Conservation (phyloP, 208 protist genomes). For the Kentomonas sorsogonicus region DNA sequence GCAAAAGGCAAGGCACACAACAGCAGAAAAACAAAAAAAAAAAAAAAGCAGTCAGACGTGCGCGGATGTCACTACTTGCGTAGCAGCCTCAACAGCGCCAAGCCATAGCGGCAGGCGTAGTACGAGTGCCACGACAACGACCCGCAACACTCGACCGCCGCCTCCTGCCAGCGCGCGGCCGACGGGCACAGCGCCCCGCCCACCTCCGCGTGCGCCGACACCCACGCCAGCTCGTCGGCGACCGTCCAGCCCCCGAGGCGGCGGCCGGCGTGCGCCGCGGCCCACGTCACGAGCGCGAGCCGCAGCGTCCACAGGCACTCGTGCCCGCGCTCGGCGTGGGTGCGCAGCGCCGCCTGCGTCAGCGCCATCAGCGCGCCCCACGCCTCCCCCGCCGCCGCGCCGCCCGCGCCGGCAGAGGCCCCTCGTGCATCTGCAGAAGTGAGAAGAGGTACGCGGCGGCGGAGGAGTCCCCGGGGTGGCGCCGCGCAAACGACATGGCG, state of each 20-base stretch:
- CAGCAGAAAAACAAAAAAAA: constrained; percentile 2
- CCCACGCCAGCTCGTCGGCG: constrained; percentile 54
- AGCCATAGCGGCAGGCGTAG: constrained; percentile 57
- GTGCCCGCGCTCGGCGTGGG: constrained; percentile 67
- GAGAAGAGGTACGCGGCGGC: constrained; percentile 53
- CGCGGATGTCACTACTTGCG: neutral
- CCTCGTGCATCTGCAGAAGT: constrained; percentile 23
- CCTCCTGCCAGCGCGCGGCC: constrained; percentile 19
- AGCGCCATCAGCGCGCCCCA: constrained; percentile 27
- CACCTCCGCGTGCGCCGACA: constrained; percentile 18
- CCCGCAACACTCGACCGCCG: constrained; percentile 30
- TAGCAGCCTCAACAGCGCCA: constrained; percentile 30
- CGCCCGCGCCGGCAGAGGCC: neutral
- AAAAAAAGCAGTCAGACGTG: neutral
- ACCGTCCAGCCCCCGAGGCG: constrained; percentile 40
- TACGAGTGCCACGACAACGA: constrained; percentile 63
- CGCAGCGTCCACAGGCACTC: constrained; percentile 66
- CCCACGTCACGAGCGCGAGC: constrained; percentile 49
- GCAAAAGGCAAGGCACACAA: no score
- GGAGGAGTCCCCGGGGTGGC: constrained; percentile 61
- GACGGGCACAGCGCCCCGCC: neutral
- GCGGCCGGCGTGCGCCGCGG: constrained; percentile 9
- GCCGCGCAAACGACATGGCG: constrained; percentile 29
- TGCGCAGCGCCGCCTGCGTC: constrained; percentile 45
- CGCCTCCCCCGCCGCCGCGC: neutral